Percentiles rank a stretch among this genome's conserved stretches.
These are phyloP conservation scores for Lachancea mirantina DNA, from an alignment of 805 yeast genomes.

Conservation along the genomic window DNA sequence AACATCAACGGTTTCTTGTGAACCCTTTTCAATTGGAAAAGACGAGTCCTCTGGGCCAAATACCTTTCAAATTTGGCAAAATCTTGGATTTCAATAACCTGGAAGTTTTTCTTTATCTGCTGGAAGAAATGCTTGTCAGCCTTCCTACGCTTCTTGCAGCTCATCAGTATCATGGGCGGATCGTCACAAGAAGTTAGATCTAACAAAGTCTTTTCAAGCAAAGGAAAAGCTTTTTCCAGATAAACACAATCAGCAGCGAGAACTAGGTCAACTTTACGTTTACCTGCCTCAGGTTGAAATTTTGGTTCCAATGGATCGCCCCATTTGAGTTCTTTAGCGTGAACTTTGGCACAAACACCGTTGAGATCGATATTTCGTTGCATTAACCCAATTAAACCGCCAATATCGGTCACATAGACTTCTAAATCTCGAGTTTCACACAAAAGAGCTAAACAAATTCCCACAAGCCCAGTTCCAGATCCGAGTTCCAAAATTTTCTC, in stretches of 20 bases:
- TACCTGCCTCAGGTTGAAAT: conserved; percentile 30
- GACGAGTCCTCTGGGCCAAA: conserved; percentile 34
- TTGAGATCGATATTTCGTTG: conserved; percentile 39
- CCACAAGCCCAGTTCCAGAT: conserved; percentile 53
- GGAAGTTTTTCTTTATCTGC: conserved; percentile 30
- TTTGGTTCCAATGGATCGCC: conserved; percentile 16
- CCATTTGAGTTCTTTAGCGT: conserved; percentile 42
- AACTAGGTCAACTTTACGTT: conserved; percentile 36
- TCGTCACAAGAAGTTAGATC: conserved; percentile 33
- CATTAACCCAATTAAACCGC: conserved; percentile 42
- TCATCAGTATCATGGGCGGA: conserved; percentile 42
- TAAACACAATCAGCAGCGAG: conserved; percentile 59
- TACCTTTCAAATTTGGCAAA: conserved; percentile 33
- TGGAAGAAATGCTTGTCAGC: conserved; percentile 31
- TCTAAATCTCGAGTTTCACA: conserved; percentile 23
- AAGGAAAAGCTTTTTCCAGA: conserved; percentile 46
- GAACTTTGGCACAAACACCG: conserved; percentile 30
- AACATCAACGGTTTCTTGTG: background rate
- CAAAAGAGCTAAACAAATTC: conserved; percentile 32
- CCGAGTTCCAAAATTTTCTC: conserved; percentile 44
- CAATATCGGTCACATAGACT: conserved; percentile 45
- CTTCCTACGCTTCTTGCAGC: conserved; percentile 49
- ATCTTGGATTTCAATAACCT: conserved; percentile 27
- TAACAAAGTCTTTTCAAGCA: conserved; percentile 42
- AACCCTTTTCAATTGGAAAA: conserved; percentile 33